phyloP scores from a whole-genome alignment of 169 alveolate genomes.

The Plasmodium vivax region DNA sequence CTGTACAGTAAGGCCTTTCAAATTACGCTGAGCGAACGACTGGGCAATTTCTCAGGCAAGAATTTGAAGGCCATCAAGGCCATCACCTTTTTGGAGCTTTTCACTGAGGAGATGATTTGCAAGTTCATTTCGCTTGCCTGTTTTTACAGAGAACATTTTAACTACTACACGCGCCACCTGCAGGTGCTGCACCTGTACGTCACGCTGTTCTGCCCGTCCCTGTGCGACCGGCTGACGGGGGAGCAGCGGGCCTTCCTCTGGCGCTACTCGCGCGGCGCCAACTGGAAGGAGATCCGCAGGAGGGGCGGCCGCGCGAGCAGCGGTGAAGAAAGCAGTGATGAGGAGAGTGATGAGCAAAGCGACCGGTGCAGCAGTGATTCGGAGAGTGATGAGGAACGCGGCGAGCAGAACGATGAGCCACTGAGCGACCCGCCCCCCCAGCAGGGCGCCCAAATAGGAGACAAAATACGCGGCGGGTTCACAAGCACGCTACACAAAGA shows the following conservation, averaged over 20 bases:
- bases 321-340: background rate
- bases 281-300: conserved; percentile 31
- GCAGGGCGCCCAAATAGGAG: background rate
- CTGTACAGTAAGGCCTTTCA: conserved; percentile 79
- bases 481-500: conserved; percentile 62
- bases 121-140: conserved; percentile 77
- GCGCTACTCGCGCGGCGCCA: conserved; percentile 31
- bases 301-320: background rate
- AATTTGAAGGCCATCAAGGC: conserved; percentile 9
- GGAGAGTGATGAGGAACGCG: background rate
- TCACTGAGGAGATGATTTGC: conserved; percentile 80
- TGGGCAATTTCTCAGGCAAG: conserved; percentile 76
- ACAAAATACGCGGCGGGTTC: conserved; percentile 68
- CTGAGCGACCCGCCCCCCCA: background rate
- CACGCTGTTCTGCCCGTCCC: conserved; percentile 20
- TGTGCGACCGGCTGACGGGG: conserved; percentile 16
- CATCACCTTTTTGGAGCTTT: conserved; percentile 79
- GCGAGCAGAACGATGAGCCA: background rate
- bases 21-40: conserved; percentile 76
- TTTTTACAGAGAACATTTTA: conserved; percentile 77
- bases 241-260: conserved; percentile 44
- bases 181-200: conserved; percentile 78
- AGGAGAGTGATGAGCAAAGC: too few relatives aligned
- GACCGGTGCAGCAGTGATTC: background rate
- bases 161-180: conserved; percentile 79